phyloP scores from a whole-genome alignment of 768 basidiomycete genomes.

The Termitomyces sp. region DNA sequence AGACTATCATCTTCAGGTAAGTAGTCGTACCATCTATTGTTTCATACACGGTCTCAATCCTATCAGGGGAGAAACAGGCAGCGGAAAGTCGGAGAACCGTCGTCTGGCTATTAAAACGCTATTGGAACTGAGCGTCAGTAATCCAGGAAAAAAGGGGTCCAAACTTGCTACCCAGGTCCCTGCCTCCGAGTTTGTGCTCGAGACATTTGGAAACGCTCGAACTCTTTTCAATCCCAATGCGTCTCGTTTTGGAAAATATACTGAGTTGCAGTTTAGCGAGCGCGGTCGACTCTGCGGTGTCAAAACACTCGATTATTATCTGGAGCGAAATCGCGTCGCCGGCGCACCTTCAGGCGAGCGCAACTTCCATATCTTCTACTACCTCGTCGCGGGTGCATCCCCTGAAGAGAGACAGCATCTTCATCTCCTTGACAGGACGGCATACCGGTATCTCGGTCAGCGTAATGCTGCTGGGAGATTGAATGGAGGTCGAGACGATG shows the following conservation, averaged over 20 bases:
- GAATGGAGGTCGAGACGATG: slow-evolving; percentile 64
- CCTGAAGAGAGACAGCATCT: slow-evolving; percentile 88
- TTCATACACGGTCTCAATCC: slow-evolving; percentile 1
- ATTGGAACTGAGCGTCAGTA: slow-evolving; percentile 85
- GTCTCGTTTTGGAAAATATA: slow-evolving; percentile 97
- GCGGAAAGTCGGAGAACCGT: slow-evolving; percentile 91
- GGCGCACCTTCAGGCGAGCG: slow-evolving; percentile 87
- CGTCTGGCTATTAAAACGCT: slow-evolving; percentile 90
- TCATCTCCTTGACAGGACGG: slow-evolving; percentile 74
- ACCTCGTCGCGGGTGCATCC: slow-evolving; percentile 88
- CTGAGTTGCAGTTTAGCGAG: slow-evolving; percentile 95
- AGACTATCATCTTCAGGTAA: slow-evolving; percentile 83
- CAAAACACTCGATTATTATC: slow-evolving; percentile 96
- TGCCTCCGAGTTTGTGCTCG: slow-evolving; percentile 92
- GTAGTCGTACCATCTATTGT: slow-evolving; percentile 23
- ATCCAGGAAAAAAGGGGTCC: slow-evolving; percentile 90
- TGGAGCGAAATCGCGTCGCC: slow-evolving; percentile 89
- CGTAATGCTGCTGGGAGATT: slow-evolving; percentile 46
- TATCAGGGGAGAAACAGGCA: slow-evolving; percentile 83
- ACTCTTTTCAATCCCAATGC: slow-evolving; percentile 93
- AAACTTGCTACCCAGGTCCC: slow-evolving; percentile 87
- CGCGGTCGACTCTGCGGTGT: slow-evolving; percentile 84
- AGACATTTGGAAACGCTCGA: slow-evolving; percentile 91
- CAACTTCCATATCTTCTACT: slow-evolving; percentile 98
- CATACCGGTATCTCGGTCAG: slow-evolving; percentile 86